phyloP scores from a whole-genome alignment of 2,329 filamentous ascomycete genomes.

The Neopestalotiopsis rosae region DNA sequence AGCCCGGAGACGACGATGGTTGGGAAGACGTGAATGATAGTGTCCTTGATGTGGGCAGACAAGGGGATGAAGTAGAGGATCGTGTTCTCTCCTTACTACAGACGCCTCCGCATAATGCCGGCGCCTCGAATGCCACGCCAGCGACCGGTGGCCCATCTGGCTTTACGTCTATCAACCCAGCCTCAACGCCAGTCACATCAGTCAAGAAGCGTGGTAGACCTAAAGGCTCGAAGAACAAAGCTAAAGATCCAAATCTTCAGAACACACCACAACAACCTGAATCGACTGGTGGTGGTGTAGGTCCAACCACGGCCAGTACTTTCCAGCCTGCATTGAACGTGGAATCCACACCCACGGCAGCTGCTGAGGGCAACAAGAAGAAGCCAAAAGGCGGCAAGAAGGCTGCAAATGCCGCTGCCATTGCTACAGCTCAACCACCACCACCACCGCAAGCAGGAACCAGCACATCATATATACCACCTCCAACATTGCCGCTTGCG shows the following conservation, averaged over 20 bases:
- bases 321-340: constrained; percentile 26
- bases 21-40: constrained; percentile 53
- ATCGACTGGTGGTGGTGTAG: constrained; percentile 19
- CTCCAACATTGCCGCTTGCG: constrained; percentile 19
- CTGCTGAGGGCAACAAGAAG: constrained; percentile 34
- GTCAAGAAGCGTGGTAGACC: constrained; percentile 52
- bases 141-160: constrained; percentile 32
- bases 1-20: constrained; percentile 41
- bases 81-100: constrained; percentile 27
- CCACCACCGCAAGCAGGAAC: constrained; percentile 10
- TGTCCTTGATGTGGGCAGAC: constrained; percentile 34
- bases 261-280: constrained; percentile 27
- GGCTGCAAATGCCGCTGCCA: constrained; percentile 21
- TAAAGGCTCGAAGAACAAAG: constrained; percentile 58
- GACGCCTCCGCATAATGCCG: constrained; percentile 29
- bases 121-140: constrained; percentile 26
- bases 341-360: constrained; percentile 25
- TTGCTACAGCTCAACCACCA: constrained; percentile 2
- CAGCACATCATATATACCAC: constrained; percentile 22
- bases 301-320: constrained; percentile 33
- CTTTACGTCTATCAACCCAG: constrained; percentile 38
- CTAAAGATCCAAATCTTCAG: constrained; percentile 40
- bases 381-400: constrained; percentile 43
- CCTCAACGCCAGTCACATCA: constrained; percentile 28
- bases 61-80: constrained; percentile 33